Evolutionary conservation across 2,329 filamentous ascomycete genomes (phyloP).

Genomic region (Aaosphaeria pasadenensis): DNA sequence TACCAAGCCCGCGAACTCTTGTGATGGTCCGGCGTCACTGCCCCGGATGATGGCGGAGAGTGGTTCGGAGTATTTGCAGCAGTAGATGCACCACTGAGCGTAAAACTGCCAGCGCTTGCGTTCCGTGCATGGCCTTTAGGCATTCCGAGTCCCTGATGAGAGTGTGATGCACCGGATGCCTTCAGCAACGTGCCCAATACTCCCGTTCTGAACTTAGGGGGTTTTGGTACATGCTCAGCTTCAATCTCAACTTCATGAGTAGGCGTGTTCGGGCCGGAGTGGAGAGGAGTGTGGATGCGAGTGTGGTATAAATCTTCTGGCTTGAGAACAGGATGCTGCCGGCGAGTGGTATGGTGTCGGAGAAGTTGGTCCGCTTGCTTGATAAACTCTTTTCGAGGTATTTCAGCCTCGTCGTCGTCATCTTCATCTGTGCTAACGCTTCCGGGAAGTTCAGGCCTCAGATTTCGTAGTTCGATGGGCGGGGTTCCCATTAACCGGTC

Average conservation of each 20-base stretch:
- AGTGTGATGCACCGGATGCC: constrained; percentile 15
- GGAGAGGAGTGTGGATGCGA: constrained; percentile 15
- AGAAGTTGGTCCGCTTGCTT: constrained; percentile 41
- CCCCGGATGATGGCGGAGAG: constrained; percentile 43
- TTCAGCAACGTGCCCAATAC: constrained; percentile 71
- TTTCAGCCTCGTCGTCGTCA: constrained; percentile 16
- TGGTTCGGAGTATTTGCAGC: constrained; percentile 33
- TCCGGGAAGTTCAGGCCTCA: constrained; percentile 8
- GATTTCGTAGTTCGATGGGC: constrained; percentile 11
- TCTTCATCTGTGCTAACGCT: constrained; percentile 23
- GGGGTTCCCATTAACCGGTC: constrained; percentile 17
- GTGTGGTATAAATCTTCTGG: constrained; percentile 31
- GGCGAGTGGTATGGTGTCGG: constrained; percentile 29
- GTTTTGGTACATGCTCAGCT: constrained; percentile 64
- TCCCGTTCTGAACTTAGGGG: constrained; percentile 68
- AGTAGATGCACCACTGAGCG: constrained; percentile 31
- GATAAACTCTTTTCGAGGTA: constrained; percentile 20
- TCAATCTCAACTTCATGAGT: constrained; percentile 49
- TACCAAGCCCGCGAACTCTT: constrained; percentile 33
- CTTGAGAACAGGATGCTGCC: constrained; percentile 10
- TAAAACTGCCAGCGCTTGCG: constrained; percentile 17
- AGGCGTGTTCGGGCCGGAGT: constrained; percentile 50
- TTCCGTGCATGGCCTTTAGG: constrained; percentile 20
- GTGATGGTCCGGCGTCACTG: constrained; percentile 37
- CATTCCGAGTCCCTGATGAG: constrained; percentile 6